Evolutionary conservation across 306 rosid genomes (phyloP).

Genomic region (Fragaria nilgerrensis): DNA sequence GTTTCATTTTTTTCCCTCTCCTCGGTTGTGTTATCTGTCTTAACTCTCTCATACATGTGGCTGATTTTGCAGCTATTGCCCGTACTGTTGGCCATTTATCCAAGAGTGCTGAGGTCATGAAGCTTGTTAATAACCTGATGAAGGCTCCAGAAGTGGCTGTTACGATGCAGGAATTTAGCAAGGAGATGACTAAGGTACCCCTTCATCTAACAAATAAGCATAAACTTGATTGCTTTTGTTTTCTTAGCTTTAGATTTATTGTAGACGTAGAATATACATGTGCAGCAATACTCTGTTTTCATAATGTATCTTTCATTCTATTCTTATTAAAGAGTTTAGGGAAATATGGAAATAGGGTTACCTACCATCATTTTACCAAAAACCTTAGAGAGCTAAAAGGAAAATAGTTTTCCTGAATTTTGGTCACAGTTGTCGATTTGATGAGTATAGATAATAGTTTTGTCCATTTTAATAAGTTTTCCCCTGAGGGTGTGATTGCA

Average conservation of each 20-base stretch:
- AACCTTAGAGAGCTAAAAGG: neutral
- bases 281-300: neutral
- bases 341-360: neutral
- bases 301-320: neutral
- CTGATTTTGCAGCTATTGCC: conserved; percentile 47
- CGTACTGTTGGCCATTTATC: conserved; percentile 97
- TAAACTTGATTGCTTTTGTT: neutral
- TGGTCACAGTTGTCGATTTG: neutral
- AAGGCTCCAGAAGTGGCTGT: conserved; percentile 95
- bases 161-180: conserved; percentile 97
- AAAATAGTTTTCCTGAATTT: neutral
- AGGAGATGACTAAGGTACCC: conserved; percentile 95
- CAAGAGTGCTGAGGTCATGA: conserved; percentile 98
- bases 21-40: neutral
- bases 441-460: neutral
- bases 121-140: conserved; percentile 92
- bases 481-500: neutral
- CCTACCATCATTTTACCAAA: neutral
- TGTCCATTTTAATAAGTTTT: neutral
- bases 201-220: neutral
- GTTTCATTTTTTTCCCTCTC: neutral
- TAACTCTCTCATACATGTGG: neutral
- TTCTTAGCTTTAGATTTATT: neutral
- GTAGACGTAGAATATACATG: neutral
- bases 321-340: neutral